These are phyloP conservation scores for Paecilomyces fulvus DNA, from an alignment of 2,329 filamentous ascomycete genomes.

Conservation along the genomic window DNA sequence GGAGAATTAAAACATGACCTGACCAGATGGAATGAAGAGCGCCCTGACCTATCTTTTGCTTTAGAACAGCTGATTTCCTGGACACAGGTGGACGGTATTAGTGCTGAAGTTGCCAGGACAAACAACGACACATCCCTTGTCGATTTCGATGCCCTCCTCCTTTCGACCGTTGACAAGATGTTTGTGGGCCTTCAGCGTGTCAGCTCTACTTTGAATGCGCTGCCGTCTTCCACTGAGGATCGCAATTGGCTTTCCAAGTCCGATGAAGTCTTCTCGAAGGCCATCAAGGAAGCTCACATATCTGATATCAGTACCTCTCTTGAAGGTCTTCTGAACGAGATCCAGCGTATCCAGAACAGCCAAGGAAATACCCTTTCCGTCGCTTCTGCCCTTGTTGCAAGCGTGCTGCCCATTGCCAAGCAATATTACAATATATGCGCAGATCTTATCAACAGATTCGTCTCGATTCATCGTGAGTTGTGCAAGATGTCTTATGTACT, in stretches of 20 bases:
- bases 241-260: constrained; percentile 54
- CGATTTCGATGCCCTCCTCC: constrained; percentile 50
- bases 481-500: constrained; percentile 69
- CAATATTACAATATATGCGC: constrained; percentile 61
- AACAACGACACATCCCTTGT: constrained; percentile 22
- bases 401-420: constrained; percentile 61
- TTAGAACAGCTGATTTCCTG: constrained; percentile 60
- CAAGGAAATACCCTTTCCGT: constrained; percentile 30
- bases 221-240: constrained; percentile 54
- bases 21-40: constrained; percentile 32
- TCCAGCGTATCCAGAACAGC: constrained; percentile 40
- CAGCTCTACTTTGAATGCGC: constrained; percentile 45
- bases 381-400: constrained; percentile 51
- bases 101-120: constrained; percentile 6
- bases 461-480: constrained; percentile 59
- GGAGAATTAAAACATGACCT: constrained; percentile 34
- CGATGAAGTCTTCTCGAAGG: constrained; percentile 44
- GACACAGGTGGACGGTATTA: constrained; percentile 36
- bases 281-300: constrained; percentile 53
- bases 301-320: constrained; percentile 45
- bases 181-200: constrained; percentile 72
- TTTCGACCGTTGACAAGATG: constrained; percentile 62
- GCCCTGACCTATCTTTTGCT: constrained; percentile 56
- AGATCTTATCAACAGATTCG: constrained; percentile 50
- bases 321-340: constrained; percentile 34